phyloP scores from a whole-genome alignment of 2,329 filamentous ascomycete genomes.

The Emergomyces orientalis region DNA sequence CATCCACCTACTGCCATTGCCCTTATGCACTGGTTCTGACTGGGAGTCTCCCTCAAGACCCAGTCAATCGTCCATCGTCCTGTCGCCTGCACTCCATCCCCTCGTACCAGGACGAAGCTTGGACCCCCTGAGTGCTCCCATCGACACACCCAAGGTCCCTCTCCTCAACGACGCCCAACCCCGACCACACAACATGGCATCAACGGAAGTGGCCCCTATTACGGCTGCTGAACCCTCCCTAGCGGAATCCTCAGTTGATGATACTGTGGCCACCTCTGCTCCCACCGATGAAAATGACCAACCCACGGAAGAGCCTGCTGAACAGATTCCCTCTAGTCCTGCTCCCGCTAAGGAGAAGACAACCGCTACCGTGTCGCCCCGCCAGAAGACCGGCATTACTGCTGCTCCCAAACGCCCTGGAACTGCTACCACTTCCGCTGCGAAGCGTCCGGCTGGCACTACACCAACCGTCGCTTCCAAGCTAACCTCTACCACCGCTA shows the following conservation, averaged over 20 bases:
- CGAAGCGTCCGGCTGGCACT: conserved; percentile 25
- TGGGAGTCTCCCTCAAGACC: background rate
- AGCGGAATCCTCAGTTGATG: conserved; percentile 8
- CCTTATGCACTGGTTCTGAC: conserved; percentile 1
- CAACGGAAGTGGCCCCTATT: conserved; percentile 26
- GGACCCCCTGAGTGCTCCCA: background rate
- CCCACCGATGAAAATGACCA: conserved; percentile 20
- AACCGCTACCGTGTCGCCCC: conserved; percentile 26
- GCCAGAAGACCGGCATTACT: conserved; percentile 25
- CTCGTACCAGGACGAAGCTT: background rate
- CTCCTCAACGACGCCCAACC: background rate
- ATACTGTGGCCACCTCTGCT: conserved; percentile 15
- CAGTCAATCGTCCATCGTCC: conserved; percentile 2
- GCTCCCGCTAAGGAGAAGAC: conserved; percentile 24
- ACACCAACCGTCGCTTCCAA: conserved; percentile 23
- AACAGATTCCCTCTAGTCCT: conserved; percentile 28
- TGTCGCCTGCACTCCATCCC: background rate
- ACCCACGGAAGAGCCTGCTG: background rate
- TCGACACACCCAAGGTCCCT: background rate
- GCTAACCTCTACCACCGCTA: conserved; percentile 21
- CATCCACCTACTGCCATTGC: background rate
- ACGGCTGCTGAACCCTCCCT: conserved; percentile 13
- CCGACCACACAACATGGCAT: conserved; percentile 23
- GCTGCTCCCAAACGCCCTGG: conserved; percentile 27
- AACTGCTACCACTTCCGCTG: conserved; percentile 23